Evolutionary conservation across 2,329 filamentous ascomycete species (phyloP).

Genomic region (Pleomassaria siparia): DNA sequence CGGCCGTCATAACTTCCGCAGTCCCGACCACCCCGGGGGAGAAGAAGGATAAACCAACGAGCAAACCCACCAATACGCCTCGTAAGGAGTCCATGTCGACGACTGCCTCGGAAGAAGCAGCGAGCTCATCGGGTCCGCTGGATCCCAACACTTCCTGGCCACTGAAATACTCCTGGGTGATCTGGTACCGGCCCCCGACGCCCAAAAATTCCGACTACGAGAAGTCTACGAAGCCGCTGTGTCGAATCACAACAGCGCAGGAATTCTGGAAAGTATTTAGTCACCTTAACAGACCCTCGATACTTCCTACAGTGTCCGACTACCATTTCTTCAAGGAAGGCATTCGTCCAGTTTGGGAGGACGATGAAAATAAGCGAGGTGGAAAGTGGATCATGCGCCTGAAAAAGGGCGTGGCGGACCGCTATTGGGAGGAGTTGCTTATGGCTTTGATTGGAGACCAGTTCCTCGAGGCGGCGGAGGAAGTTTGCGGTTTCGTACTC

Average conservation of each 20-base stretch:
- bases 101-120: slow-evolving; percentile 31
- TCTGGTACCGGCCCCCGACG: slow-evolving; percentile 96
- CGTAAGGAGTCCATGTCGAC: slow-evolving; percentile 38
- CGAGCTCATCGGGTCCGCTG: slow-evolving; percentile 45
- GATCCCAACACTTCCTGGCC: slow-evolving; percentile 46
- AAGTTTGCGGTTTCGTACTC: slow-evolving; percentile 91
- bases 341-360: slow-evolving; percentile 96
- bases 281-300: slow-evolving; percentile 86
- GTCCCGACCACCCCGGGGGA: slow-evolving; percentile 61
- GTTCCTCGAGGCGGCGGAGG: slow-evolving; percentile 87
- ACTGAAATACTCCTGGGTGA: slow-evolving; percentile 86
- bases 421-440: slow-evolving; percentile 94
- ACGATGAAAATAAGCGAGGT: slow-evolving; percentile 92
- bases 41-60: slow-evolving; percentile 53
- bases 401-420: slow-evolving; percentile 95
- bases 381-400: slow-evolving; percentile 97
- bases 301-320: slow-evolving; percentile 87
- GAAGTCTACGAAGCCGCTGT: slow-evolving; percentile 88
- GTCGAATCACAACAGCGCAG: slow-evolving; percentile 77
- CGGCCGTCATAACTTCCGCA: slow-evolving; percentile 50
- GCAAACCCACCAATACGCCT: slow-evolving; percentile 34
- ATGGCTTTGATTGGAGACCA: slow-evolving; percentile 91
- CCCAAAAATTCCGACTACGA: slow-evolving; percentile 98
- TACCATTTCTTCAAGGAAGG: slow-evolving; percentile 98
- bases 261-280: slow-evolving; percentile 89